Evolutionary conservation across 176 grass and related monocot genomes (phyloP), one percentile per base, ranked within the genome.

Genomic region (Alopecurus myosuroides): DNA sequence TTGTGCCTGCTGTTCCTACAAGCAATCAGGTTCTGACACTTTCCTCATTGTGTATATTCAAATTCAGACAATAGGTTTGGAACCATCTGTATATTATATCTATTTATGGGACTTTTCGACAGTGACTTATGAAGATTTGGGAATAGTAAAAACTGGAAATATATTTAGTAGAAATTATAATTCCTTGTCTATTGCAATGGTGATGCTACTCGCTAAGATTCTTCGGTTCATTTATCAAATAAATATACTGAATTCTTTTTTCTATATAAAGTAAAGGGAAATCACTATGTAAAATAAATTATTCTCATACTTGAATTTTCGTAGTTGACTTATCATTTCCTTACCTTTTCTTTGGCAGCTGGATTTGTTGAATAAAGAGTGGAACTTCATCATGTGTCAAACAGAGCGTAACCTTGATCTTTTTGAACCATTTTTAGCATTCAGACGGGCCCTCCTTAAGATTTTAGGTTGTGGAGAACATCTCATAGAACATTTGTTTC

Each of bases 351-450:
- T 77, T 89, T 86, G 80, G 81, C 72, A 97, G 95, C 31, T 94
- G 84, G 85, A 71, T 6, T 70, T 85, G 77, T 78, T 98, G 89
- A 92, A 94, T 93, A 88, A 82, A 85, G 95, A 98, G 82, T 98
- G 92, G 95, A 91, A 81, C 28, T 91, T 80, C 78, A 81, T 98
- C 70, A 45, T 93, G 70, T 83, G 72, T 80, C 92, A 94, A 69
- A 84, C 91, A 76, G 76, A 95, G 36, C 76, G 88, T 46, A 89
- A 90, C 57, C 85, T 98, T 88, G 89, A 98, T 85, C 82, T 95
- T 57, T 91, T 93, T 46, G 95, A 98, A 86, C 95, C 95, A 50
- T 98, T 98, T 77, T 83, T 98, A 88, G 87, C 95, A 85, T 93
- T 98, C 82, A 89, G 95, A 65, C 87, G 86, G 66, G 82, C 90